Conservation (phyloP, 2,329 filamentous ascomycete species). For the Xylaria sp. region DNA sequence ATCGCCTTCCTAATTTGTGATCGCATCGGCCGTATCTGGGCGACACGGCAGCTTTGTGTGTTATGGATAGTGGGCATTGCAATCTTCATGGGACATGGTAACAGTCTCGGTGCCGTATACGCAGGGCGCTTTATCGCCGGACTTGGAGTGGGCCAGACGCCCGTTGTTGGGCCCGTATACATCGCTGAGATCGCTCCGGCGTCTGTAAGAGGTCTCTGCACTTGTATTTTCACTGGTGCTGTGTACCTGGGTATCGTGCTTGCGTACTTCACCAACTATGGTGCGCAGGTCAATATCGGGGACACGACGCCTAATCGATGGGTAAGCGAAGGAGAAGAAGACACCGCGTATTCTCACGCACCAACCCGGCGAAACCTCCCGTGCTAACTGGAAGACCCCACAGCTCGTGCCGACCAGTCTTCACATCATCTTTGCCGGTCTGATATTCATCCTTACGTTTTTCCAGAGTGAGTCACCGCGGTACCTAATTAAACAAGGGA, state of each 20-base stretch:
- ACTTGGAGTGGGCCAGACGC: conserved; percentile 73
- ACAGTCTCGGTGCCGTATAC: conserved; percentile 68
- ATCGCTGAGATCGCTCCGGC: conserved; percentile 78
- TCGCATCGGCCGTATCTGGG: conserved; percentile 71
- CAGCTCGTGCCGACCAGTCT: conserved; percentile 77
- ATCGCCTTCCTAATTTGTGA: conserved; percentile 70
- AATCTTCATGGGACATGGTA: conserved; percentile 67
- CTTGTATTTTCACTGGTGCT: conserved; percentile 74
- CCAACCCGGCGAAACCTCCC: neutral
- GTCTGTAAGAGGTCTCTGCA: conserved; percentile 77
- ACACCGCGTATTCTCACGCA: neutral
- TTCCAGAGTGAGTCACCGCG: conserved; percentile 77
- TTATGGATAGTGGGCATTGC: conserved; percentile 69
- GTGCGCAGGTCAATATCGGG: conserved; percentile 62
- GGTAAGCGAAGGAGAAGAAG: conserved; percentile 48
- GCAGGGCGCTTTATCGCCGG: conserved; percentile 75
- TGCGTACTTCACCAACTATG: conserved; percentile 81
- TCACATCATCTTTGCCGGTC: conserved; percentile 79
- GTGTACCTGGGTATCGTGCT: conserved; percentile 84
- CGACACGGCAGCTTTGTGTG: conserved; percentile 66
- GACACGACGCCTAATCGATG: conserved; percentile 61
- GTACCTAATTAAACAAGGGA: conserved; percentile 73
- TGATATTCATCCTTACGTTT: conserved; percentile 77
- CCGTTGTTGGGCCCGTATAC: conserved; percentile 76
- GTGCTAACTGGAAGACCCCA: conserved; percentile 40